phyloP scores from a whole-genome alignment of 169 alveolate genomes.

The Babesia caballi region DNA sequence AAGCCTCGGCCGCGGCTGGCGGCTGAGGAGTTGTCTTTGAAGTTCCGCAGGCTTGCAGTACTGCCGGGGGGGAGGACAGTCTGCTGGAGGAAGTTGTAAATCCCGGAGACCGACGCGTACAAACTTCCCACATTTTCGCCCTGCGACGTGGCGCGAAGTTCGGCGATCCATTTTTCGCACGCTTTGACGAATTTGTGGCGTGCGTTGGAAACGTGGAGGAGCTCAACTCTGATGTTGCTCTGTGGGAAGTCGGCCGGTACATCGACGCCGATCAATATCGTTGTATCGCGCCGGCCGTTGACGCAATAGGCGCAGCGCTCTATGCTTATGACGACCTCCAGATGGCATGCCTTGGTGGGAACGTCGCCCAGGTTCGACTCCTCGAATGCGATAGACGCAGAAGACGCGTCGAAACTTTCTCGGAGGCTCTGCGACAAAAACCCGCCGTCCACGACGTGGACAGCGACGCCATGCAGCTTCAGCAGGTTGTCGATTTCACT shows the following conservation, averaged over 20 bases:
- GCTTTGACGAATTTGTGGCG: not conserved
- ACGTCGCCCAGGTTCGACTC: not conserved
- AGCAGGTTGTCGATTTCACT: constrained; percentile 18
- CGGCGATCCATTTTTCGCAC: not conserved
- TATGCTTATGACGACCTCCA: constrained; percentile 19
- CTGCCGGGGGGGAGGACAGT: not conserved
- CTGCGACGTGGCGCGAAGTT: not conserved
- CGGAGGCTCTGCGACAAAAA: constrained; percentile 3
- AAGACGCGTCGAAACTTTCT: not conserved
- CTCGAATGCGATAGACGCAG: constrained; percentile 32
- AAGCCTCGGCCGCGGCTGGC: not conserved
- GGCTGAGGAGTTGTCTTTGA: not conserved
- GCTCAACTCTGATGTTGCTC: constrained; percentile 4
- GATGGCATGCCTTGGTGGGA: not conserved
- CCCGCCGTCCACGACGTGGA: constrained; percentile 29
- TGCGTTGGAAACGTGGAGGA: constrained; percentile 29
- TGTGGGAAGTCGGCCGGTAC: constrained; percentile 28
- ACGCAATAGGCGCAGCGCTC: constrained; percentile 28
- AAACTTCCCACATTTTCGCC: not conserved
- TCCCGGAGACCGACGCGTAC: constrained; percentile 6
- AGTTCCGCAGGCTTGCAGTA: not conserved
- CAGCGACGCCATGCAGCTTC: constrained; percentile 32
- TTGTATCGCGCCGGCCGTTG: constrained; percentile 27
- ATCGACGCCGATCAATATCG: constrained; percentile 24
- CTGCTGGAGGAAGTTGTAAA: constrained; percentile 35